Conservation (phyloP, 805 yeast genomes). For the Candida methanosorbosa region DNA sequence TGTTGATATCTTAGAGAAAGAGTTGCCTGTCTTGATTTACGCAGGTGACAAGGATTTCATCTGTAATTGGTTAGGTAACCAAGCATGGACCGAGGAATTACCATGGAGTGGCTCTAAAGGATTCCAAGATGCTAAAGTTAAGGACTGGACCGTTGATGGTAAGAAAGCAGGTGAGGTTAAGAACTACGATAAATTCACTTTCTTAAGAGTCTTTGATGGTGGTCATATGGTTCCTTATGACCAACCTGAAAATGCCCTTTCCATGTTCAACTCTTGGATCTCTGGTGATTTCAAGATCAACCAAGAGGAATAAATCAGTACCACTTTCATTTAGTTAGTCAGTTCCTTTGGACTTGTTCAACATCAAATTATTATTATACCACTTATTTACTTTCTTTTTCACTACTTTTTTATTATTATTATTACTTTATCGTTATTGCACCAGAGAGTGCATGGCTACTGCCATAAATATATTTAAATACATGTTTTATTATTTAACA, state of each 20-base stretch:
- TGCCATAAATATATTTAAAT: too few species aligned
- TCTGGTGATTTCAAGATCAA: slow-evolving; percentile 43
- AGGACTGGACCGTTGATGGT: slow-evolving; percentile 20
- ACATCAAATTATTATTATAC: too few species aligned
- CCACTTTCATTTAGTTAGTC: too few species aligned
- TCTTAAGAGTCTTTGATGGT: slow-evolving; percentile 69
- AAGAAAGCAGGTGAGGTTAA: slow-evolving; percentile 64
- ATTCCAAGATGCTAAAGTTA: slow-evolving; percentile 17
- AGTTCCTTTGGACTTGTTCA: too few species aligned
- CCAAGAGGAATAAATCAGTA: too few species aligned
- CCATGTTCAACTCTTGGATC: slow-evolving; percentile 72
- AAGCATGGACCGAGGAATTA: slow-evolving; percentile 67
- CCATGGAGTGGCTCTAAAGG: slow-evolving; percentile 46
- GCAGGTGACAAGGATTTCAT: slow-evolving; percentile 95
- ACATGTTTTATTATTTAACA: too few species aligned
- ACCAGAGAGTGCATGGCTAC: too few species aligned
- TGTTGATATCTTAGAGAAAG: slow-evolving; percentile 51
- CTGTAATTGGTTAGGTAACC: slow-evolving; percentile 90
- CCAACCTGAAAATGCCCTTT: slow-evolving; percentile 66
- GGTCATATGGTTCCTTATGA: slow-evolving; percentile 93
- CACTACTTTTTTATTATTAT: too few species aligned
- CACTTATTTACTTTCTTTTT: too few species aligned
- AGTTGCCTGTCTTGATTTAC: slow-evolving; percentile 73
- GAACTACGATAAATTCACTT: slow-evolving; percentile 62
- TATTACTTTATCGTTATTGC: too few species aligned